Base-by-base conservation (phyloP, 2,329 filamentous ascomycete genomes). In the Trichoderma atrobrunneum region DNA sequence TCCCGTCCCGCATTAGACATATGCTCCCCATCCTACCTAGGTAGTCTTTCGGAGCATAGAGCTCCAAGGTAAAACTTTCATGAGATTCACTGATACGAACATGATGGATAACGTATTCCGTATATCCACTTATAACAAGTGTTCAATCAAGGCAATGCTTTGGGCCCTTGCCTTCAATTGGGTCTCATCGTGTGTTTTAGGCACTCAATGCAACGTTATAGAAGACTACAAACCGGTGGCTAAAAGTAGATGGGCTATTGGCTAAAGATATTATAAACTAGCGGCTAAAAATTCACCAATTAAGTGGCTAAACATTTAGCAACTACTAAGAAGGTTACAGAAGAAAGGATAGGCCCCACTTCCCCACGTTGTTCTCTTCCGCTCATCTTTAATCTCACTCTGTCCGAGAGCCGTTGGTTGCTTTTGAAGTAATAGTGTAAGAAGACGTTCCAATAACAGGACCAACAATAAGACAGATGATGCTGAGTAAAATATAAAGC, bases 241-340 rank as follows among this genome's bases (percentile, higher is more conserved):
- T 68, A 68, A 68, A 68, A 59, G 65, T 68, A 32, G 30, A 57
- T 21, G 6, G 30, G 34, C 21, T 59, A 60, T 24, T 43, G 65
- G 51, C 65, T 68, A 68, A 68, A 68, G 54, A 43, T 60, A 10
- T 21, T 51, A 24, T 61, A 61, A 32, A 18, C n/a, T 59, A 68
- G 54, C 65, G 65, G 65, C 65, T 68, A 68, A 68, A 59, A 48
- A 36, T 60, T n/a, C 54, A 39, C 21, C 56, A 60, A 59, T 60
- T n/a, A 60, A 51, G 54, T 61, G 66, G 66, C 66, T 69, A 69
- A 69, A 65, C 43, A 54, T 69, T 60, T 69, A 61, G 56, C 56
- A 61, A 51, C 36, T 28, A 32, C 16, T 24, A 32, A 14, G n/a
- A 21, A 34, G 54, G 65, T 48, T 61, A 32, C 32, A 60, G 26